Evolutionary conservation across 148 eudicot genomes (phyloP).

Genomic region (Salicornia ramosissima): DNA sequence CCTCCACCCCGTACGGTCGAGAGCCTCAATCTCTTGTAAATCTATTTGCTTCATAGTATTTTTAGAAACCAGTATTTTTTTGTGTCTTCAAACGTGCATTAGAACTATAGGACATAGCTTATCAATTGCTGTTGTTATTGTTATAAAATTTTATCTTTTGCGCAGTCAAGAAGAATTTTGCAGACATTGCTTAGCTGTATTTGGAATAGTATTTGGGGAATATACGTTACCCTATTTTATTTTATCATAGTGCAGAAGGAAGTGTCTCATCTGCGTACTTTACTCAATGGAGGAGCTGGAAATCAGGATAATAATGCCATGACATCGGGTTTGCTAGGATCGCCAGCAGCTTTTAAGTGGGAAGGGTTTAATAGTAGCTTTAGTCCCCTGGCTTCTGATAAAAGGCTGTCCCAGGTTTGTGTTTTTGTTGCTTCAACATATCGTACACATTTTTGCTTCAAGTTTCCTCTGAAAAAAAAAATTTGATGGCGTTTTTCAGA

Average conservation of each 20-base stretch:
- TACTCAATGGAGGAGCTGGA: slow-evolving; percentile 63
- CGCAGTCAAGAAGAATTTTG: neutral
- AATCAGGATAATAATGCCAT: slow-evolving; percentile 51
- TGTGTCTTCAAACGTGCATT: neutral
- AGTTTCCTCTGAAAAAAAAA: slow-evolving; percentile 2
- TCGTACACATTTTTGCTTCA: slow-evolving; percentile 6
- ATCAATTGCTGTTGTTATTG: neutral
- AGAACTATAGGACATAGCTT: neutral
- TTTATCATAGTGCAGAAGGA: slow-evolving; percentile 57
- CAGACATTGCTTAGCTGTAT: neutral
- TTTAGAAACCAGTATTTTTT: too few species aligned
- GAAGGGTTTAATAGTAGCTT: slow-evolving; percentile 68
- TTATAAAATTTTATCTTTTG: neutral
- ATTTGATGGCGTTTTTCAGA: slow-evolving; percentile 37
- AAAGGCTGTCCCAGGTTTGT: slow-evolving; percentile 64
- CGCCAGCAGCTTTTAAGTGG: slow-evolving; percentile 91
- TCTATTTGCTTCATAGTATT: too few species aligned
- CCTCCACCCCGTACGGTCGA: too few species aligned
- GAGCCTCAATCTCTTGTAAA: too few species aligned
- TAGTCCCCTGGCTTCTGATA: slow-evolving; percentile 65
- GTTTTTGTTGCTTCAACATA: slow-evolving; percentile 12
- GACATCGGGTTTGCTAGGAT: slow-evolving; percentile 58
- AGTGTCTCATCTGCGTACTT: slow-evolving; percentile 68
- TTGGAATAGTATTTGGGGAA: neutral
- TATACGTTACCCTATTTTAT: neutral